Percentiles rank a stretch among this genome's conserved stretches.
phyloP scores from a whole-genome alignment of 176 grass and related monocot genomes.

The Avena sativa region DNA sequence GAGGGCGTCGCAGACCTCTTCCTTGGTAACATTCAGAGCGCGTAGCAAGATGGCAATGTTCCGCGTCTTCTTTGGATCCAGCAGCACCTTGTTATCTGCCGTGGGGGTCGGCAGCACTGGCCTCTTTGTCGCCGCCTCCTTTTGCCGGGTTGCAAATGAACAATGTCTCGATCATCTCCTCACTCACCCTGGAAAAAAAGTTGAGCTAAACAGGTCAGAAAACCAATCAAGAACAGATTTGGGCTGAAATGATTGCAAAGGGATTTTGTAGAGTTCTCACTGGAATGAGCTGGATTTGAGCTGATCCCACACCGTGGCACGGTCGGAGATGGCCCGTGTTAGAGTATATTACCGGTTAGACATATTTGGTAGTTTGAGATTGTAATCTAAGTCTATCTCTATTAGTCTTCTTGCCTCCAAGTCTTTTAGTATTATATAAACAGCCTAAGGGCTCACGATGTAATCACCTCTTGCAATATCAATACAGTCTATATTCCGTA shows the following conservation, averaged over 20 bases:
- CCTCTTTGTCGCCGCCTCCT: slow-evolving; percentile 60
- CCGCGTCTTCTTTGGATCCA: slow-evolving; percentile 96
- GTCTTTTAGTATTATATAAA: too few relatives aligned
- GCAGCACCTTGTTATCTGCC: slow-evolving; percentile 78
- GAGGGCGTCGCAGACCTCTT: slow-evolving; percentile 91
- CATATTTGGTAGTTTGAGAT: too few relatives aligned
- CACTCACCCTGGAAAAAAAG: slow-evolving; percentile 68
- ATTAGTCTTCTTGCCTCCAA: too few relatives aligned
- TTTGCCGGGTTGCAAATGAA: slow-evolving; percentile 87
- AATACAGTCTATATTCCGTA: too few relatives aligned
- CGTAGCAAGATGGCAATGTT: slow-evolving; percentile 98
- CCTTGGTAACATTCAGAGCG: slow-evolving; percentile 93
- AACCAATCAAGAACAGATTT: slow-evolving; percentile 19
- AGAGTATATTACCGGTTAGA: too few relatives aligned
- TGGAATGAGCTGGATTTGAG: slow-evolving; percentile 99
- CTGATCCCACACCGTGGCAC: slow-evolving; percentile 99
- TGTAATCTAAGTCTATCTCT: too few relatives aligned
- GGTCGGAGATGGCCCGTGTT: slow-evolving; percentile 79
- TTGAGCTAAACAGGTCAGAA: slow-evolving; percentile 29
- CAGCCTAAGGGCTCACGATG: too few relatives aligned
- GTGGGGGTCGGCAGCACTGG: slow-evolving; percentile 65
- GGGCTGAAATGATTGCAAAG: not conserved
- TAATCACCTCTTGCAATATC: too few relatives aligned
- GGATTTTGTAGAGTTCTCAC: slow-evolving; percentile 57
- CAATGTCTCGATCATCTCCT: slow-evolving; percentile 99